Percentiles rank a stretch among this genome's conserved stretches.
These are phyloP conservation scores for Escallonia herrerae DNA, from an alignment of 129 eudicot genomes.

Conservation along the genomic window DNA sequence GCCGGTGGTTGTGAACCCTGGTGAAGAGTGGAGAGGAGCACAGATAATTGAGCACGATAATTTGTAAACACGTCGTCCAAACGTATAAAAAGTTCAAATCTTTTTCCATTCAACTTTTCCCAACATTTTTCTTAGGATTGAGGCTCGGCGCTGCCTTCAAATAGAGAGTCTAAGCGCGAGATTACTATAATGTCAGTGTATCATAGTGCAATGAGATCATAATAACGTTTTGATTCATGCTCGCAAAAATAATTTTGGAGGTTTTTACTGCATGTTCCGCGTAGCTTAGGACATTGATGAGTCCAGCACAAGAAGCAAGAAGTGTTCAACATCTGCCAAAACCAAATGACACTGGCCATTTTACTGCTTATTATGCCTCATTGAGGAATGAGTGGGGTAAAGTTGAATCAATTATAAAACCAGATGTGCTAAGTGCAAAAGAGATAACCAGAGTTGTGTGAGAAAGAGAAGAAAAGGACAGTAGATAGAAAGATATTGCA, in stretches of 20 bases:
- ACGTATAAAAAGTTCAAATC: not conserved
- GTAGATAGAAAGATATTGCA: not conserved
- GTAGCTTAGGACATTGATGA: too few species aligned
- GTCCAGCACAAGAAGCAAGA: too few species aligned
- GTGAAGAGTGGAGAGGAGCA: conserved; percentile 94
- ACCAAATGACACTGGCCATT: too few species aligned
- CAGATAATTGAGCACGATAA: conserved; percentile 90
- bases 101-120: not conserved
- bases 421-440: too few species aligned
- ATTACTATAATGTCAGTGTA: not conserved
- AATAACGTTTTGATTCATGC: too few species aligned
- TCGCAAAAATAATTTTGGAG: too few species aligned
- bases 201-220: too few species aligned
- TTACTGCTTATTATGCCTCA: too few species aligned
- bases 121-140: not conserved
- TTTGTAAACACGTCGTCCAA: conserved; percentile 29
- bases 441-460: not conserved
- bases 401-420: too few species aligned
- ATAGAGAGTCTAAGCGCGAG: not conserved
- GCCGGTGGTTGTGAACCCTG: conserved; percentile 72
- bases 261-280: too few species aligned
- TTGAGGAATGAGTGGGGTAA: too few species aligned
- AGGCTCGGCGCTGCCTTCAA: not conserved
- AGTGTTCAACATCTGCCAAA: too few species aligned
- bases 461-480: not conserved